These are phyloP conservation scores for Nevesoporus exiguus DNA, from an alignment of 768 basidiomycete species.

Conservation along the genomic window DNA sequence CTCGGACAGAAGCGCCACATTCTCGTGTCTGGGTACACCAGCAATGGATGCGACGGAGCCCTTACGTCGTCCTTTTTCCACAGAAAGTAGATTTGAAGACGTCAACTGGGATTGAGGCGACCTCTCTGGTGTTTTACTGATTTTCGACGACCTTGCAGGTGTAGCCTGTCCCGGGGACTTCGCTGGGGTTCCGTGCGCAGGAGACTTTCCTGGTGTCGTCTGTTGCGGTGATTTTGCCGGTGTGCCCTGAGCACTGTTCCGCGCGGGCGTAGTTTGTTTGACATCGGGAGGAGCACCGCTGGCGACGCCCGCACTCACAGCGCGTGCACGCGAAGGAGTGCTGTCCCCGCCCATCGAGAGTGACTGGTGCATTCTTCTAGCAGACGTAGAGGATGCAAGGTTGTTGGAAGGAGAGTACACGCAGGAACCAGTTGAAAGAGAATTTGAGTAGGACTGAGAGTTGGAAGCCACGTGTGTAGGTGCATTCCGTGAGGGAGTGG, in stretches of 20 bases:
- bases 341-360: slow-evolving; percentile 23
- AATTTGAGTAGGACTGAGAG: slow-evolving; percentile 25
- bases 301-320: slow-evolving; percentile 17
- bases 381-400: slow-evolving; percentile 40
- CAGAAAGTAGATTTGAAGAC: slow-evolving; percentile 18
- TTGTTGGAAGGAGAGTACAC: slow-evolving; percentile 35
- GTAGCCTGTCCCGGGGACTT: slow-evolving; percentile 21
- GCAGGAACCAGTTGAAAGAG: slow-evolving; percentile 20
- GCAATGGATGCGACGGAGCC: slow-evolving; percentile 17
- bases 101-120: slow-evolving; percentile 21
- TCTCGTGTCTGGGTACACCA: slow-evolving; percentile 17
- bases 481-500: slow-evolving; percentile 26
- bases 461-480: slow-evolving; percentile 18
- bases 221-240: slow-evolving; percentile 15
- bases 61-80: slow-evolving; percentile 19
- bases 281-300: neutral
- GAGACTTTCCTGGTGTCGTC: slow-evolving; percentile 19
- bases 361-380: slow-evolving; percentile 26
- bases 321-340: slow-evolving; percentile 13
- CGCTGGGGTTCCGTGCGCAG: slow-evolving; percentile 14
- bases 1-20: slow-evolving; percentile 17
- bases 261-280: slow-evolving; percentile 17
- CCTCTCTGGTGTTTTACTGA: slow-evolving; percentile 20
- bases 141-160: slow-evolving; percentile 24
- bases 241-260: slow-evolving; percentile 14